Base-by-base conservation (phyloP, 768 basidiomycete species). In the Kondoa subrosea region DNA sequence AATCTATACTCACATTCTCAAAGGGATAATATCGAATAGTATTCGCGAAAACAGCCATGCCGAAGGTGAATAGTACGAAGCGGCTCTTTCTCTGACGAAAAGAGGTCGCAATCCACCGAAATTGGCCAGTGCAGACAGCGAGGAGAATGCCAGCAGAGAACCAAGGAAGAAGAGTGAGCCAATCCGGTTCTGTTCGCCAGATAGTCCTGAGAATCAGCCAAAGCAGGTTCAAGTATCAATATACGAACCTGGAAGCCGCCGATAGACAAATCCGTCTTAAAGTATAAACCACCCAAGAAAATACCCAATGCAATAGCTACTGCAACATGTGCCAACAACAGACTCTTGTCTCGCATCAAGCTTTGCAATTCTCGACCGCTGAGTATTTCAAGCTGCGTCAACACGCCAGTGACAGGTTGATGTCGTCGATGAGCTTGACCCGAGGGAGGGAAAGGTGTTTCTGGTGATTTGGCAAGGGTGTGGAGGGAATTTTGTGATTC, bases 81-180 rank as follows among this genome's bases (percentile, higher is more conserved):
- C 85, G 1, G 91, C 87, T 34, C 92, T 81, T 76, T 97, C 92
- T 12, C 92, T 84, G 34, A 95, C 79, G 81, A 96, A 97, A 25
- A 97, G 81, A 0, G 88, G 83, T 31, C 91, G 83, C 66, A 87
- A 81, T 75, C 87, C 86, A 1, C 91, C 84, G 58, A 95, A 81
- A 70, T 92, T 91, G 76, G 90, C 88, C 68, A 97, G 76, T 0
- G 92, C 90, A 72, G 90, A 92, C 57, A 96, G 79, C 1, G 89
- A 83, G 0, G 89, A 90, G 78, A 96, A 95, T 0, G 92, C 89
- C 62, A 95, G 84, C 30, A 96, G 81, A 16, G 91, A 85, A 34
- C 91, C 91, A 73, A 95, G 76, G 84, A 97, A 97, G 81, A 97
- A 95, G 56, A 97, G 77, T 71, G 87, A 89, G 32, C 92, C 92